Conservation (phyloP, 2,329 filamentous ascomycete species). For the Elsinoe perseae region DNA sequence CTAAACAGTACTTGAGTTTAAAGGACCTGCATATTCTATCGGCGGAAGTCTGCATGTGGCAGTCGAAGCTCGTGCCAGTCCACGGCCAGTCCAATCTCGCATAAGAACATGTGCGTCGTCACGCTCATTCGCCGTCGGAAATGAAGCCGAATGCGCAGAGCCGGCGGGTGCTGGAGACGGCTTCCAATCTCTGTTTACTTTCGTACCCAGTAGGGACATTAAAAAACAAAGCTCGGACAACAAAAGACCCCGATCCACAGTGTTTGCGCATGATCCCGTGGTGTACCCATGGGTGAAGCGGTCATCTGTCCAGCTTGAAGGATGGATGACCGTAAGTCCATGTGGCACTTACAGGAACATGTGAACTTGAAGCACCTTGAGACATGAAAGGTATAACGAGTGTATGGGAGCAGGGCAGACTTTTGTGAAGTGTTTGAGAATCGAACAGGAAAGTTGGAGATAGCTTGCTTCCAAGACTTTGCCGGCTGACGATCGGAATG, state of each 20-base stretch:
- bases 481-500: too few relatives aligned
- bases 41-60: neutral
- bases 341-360: neutral
- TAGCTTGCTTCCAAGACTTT: neutral
- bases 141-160: neutral
- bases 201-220: too few relatives aligned
- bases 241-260: too few relatives aligned
- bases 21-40: neutral
- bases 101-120: neutral
- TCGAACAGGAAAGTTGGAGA: neutral
- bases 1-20: neutral
- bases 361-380: neutral
- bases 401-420: neutral
- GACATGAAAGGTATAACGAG: neutral
- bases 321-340: neutral
- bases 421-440: neutral
- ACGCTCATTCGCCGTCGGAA: neutral
- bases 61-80: neutral
- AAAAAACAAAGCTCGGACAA: neutral
- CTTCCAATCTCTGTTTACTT: neutral
- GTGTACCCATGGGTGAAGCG: neutral
- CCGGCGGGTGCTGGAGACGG: neutral
- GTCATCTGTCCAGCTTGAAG: constrained; percentile 1
- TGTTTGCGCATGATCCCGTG: neutral
- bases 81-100: neutral